These are phyloP conservation scores for Auricularia cornea DNA, from an alignment of 768 basidiomycete species.

Conservation along the genomic window DNA sequence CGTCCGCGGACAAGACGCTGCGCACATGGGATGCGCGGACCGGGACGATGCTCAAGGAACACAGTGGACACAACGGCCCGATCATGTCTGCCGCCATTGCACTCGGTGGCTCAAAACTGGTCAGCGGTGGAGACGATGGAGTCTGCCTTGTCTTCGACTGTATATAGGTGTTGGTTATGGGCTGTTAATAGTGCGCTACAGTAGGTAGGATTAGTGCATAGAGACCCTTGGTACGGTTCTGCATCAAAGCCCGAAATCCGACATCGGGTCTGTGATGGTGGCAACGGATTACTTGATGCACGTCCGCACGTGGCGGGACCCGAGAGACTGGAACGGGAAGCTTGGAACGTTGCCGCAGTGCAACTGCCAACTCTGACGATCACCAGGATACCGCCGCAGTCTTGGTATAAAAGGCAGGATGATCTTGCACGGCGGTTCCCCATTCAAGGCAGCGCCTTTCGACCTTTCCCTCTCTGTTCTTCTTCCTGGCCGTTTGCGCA, in stretches of 20 bases:
- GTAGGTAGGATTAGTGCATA: too few relatives aligned
- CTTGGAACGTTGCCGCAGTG: too few relatives aligned
- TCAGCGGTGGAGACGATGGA: constrained; percentile 90
- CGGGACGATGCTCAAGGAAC: constrained; percentile 65
- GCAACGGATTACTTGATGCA: too few relatives aligned
- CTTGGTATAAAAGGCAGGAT: background rate
- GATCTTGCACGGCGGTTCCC: background rate
- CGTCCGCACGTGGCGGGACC: too few relatives aligned
- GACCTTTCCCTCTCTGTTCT: background rate
- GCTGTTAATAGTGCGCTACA: too few relatives aligned
- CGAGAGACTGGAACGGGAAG: too few relatives aligned
- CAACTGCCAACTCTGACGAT: too few relatives aligned
- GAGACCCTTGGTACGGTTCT: too few relatives aligned
- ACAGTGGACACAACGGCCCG: constrained; percentile 74
- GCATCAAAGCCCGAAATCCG: too few relatives aligned
- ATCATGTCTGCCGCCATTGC: constrained; percentile 72
- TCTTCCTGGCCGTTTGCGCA: background rate
- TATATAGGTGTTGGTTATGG: too few relatives aligned
- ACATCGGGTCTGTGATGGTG: too few relatives aligned
- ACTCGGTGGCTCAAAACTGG: constrained; percentile 55
- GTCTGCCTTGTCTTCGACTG: constrained; percentile 65
- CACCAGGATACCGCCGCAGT: background rate
- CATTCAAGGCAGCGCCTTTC: background rate
- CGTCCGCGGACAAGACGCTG: constrained; percentile 77
- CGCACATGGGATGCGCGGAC: constrained; percentile 91